A percentile compares a stretch with the other conserved stretches of the same genome.
These are phyloP conservation scores for Avicennia marina DNA, from an alignment of 257 asterid genomes.

Conservation along the genomic window DNA sequence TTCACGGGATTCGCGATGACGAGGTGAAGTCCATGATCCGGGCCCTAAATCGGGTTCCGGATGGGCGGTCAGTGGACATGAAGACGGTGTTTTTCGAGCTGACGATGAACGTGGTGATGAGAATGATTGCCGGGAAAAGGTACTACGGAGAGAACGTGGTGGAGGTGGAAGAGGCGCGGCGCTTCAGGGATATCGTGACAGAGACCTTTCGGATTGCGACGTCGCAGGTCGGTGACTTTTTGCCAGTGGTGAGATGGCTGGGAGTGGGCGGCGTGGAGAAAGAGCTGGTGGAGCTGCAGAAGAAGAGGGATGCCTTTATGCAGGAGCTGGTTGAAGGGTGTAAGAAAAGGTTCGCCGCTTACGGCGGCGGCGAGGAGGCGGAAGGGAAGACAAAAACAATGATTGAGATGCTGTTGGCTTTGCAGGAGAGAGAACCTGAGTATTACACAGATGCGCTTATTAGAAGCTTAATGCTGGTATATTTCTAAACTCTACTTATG, in stretches of 20 bases:
- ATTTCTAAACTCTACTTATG: no score
- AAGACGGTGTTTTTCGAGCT: constrained; percentile 33
- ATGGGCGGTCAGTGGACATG: constrained; percentile 36
- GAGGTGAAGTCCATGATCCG: constrained; percentile 45
- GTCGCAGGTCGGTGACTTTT: constrained; percentile 31
- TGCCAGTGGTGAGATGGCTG: constrained; percentile 42
- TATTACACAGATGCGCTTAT: constrained; percentile 44
- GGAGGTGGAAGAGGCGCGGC: constrained; percentile 37
- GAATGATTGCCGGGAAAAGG: constrained; percentile 55
- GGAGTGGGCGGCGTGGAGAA: constrained; percentile 39
- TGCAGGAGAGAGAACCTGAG: constrained; percentile 49
- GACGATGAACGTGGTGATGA: constrained; percentile 43
- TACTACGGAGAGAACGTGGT: constrained; percentile 37
- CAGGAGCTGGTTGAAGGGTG: constrained; percentile 43
- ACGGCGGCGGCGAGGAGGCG: constrained; percentile 5
- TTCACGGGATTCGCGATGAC: constrained; percentile 45
- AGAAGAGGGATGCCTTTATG: constrained; percentile 39
- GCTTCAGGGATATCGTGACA: constrained; percentile 36
- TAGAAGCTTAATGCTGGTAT: constrained; percentile 42
- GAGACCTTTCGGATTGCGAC: constrained; percentile 27
- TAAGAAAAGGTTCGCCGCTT: constrained; percentile 22
- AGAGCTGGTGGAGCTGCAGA: constrained; percentile 29
- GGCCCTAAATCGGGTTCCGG: constrained; percentile 18
- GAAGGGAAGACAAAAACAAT: constrained; percentile 33
- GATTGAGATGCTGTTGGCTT: constrained; percentile 36